phyloP scores from a whole-genome alignment of 768 basidiomycete genomes.

The Tricholomella constricta region DNA sequence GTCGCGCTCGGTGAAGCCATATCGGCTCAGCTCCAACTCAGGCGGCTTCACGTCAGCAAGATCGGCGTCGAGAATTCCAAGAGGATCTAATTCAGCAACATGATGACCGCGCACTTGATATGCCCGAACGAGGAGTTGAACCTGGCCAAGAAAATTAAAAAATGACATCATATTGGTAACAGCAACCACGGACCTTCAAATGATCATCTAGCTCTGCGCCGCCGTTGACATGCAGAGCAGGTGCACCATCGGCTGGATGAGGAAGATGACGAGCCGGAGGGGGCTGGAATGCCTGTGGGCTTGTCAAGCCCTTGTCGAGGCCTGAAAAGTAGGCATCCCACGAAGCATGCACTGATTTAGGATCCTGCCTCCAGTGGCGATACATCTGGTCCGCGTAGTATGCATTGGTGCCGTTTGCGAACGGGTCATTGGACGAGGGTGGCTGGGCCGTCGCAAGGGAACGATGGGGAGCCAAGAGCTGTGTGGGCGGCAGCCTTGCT shows the following conservation, averaged over 20 bases:
- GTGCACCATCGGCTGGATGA: slow-evolving; percentile 76
- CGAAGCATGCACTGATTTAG: slow-evolving; percentile 87
- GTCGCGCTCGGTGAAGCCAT: slow-evolving; percentile 94
- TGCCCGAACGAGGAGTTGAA: slow-evolving; percentile 95
- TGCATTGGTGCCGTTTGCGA: slow-evolving; percentile 93
- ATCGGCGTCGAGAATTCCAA: slow-evolving; percentile 91
- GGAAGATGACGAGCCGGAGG: slow-evolving; percentile 71
- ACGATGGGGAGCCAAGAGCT: slow-evolving; percentile 21
- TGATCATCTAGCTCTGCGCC: slow-evolving; percentile 89
- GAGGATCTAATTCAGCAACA: slow-evolving; percentile 92
- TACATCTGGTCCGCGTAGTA: slow-evolving; percentile 99
- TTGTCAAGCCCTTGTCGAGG: slow-evolving; percentile 83
- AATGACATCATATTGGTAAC: slow-evolving; percentile 7
- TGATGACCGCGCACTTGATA: slow-evolving; percentile 99
- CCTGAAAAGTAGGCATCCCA: slow-evolving; percentile 96
- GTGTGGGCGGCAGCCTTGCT: slow-evolving; percentile 14
- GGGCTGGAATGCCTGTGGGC: slow-evolving; percentile 80
- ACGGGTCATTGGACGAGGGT: slow-evolving; percentile 79
- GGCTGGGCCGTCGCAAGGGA: slow-evolving; percentile 47
- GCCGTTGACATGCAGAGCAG: slow-evolving; percentile 66
- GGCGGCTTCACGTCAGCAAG: slow-evolving; percentile 76
- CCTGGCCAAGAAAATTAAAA: slow-evolving; percentile 46
- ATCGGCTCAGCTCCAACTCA: slow-evolving; percentile 91
- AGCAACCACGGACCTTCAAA: slow-evolving; percentile 67
- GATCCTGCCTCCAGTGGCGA: slow-evolving; percentile 87